phyloP scores from a whole-genome alignment of 768 basidiomycete species.

The Gloeopeniophorella convolvens region DNA sequence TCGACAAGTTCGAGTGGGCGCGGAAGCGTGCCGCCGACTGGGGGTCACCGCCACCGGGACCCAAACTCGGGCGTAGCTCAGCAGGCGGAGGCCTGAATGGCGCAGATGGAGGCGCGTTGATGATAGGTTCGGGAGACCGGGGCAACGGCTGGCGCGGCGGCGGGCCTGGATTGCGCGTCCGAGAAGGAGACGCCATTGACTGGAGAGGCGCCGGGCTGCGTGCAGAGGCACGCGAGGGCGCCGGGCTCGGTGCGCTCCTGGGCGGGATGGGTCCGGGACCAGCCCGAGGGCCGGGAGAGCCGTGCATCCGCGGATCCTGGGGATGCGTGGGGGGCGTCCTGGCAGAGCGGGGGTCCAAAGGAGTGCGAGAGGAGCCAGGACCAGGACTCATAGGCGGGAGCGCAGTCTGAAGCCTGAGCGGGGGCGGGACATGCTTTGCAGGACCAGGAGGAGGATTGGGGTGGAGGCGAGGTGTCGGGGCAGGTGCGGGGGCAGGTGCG shows the following conservation, averaged over 20 bases:
- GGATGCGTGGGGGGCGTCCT: neutral
- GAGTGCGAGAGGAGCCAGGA: neutral
- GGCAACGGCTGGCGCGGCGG: neutral
- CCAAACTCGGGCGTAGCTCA: neutral
- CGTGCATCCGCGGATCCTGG: neutral
- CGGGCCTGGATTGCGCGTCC: neutral
- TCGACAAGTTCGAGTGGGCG: conserved; percentile 23
- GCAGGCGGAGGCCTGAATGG: neutral
- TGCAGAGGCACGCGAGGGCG: neutral
- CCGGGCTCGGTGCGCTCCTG: neutral
- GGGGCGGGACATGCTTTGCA: conserved; percentile 30
- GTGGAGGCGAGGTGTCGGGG: conserved; percentile 30
- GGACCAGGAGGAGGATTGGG: conserved; percentile 35
- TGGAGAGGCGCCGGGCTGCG: conserved; percentile 1
- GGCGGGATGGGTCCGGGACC: neutral
- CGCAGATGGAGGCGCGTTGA: too few relatives aligned
- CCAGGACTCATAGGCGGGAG: neutral
- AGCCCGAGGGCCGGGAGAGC: neutral
- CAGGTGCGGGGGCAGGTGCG: conserved; percentile 37
- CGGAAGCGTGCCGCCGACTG: conserved; percentile 19
- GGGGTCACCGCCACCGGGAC: too few relatives aligned
- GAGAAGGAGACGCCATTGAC: neutral
- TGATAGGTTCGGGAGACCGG: neutral
- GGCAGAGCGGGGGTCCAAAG: neutral
- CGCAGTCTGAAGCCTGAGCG: neutral